Evolutionary conservation across 306 rosid genomes (phyloP), one percentile per base, ranked within the genome.

Genomic region (Luffa aegyptiaca): DNA sequence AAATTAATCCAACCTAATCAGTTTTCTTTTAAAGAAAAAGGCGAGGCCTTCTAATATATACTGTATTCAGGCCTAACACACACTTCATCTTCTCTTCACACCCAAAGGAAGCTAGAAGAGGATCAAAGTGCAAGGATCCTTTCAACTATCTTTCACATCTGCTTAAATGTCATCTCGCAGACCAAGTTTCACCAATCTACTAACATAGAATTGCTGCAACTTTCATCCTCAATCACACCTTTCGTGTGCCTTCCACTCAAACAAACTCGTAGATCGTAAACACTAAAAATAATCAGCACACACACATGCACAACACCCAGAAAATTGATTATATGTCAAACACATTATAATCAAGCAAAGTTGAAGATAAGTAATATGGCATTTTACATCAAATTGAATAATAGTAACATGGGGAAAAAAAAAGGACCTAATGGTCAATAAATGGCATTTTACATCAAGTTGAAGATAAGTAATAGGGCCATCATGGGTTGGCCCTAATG

Each of bases 81-180:
- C 46, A 76, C 49, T 52, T 36, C 49, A 52, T 75, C 59, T 33
- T 17, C 16, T 51, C 79, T 56, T 75, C 63, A 75, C 45, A 45
- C 48, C 12, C 63, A 74, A 26, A 26, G 59, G 62, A 53, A 49
- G 14, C 20, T 31, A 74, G 44, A 36, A 46, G 21, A n/a, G 12
- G 55, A 37, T 63, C 46, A 80, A 75, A 82, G 14, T 3, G 74
- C 31, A 68, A 68, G 33, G 41, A 68, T 68, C 71, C 45, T 68
- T 68, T 68, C 49, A 68, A n/a, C 52, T 8, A 41, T 42, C 2
- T n/a, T 68, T 42, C 17, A 68, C 8, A 31, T n/a, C 52, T 70
- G 17, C 74, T 44, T 69, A 4, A 44, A 44, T 4, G 37, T 37
- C 37, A 44, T 44, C 36, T 42, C 9, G 8, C 2, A n/a, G 4